These are phyloP conservation scores for Exophiala spinifera DNA, from an alignment of 2,329 filamentous ascomycete species.

Conservation along the genomic window DNA sequence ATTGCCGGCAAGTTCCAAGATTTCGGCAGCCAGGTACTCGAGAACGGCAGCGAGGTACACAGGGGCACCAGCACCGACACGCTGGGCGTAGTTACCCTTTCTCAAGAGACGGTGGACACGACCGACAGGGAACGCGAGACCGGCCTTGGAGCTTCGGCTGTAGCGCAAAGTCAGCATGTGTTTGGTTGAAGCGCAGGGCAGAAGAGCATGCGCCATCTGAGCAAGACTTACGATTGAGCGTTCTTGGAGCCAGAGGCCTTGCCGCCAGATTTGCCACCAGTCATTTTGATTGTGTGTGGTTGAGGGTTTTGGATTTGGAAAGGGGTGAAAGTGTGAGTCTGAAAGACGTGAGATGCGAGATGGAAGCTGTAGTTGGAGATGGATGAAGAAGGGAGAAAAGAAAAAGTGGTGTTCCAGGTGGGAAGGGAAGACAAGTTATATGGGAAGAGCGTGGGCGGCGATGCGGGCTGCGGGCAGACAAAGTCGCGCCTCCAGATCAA, in stretches of 20 bases:
- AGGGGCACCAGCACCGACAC: constrained; percentile 95
- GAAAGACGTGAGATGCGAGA: constrained; percentile 28
- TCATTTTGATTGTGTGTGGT: constrained; percentile 77
- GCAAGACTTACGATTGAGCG: constrained; percentile 88
- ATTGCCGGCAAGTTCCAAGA: constrained; percentile 97
- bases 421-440: constrained; percentile 42
- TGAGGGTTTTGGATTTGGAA: constrained; percentile 36
- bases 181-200: neutral
- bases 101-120: constrained; percentile 98
- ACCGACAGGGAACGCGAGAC: constrained; percentile 97
- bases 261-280: constrained; percentile 99
- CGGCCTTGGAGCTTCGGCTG: constrained; percentile 98
- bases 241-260: constrained; percentile 99
- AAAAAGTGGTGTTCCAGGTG: constrained; percentile 32
- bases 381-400: constrained; percentile 34
- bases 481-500: constrained; percentile 45
- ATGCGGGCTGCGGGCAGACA: constrained; percentile 35
- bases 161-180: neutral
- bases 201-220: neutral
- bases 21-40: constrained; percentile 97
- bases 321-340: constrained; percentile 34
- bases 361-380: constrained; percentile 30
- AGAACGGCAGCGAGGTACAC: constrained; percentile 97
- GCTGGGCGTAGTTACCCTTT: constrained; percentile 99
- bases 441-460: constrained; percentile 42